Evolutionary conservation across 306 rosid species (phyloP).

Genomic region (Sechiopsis laciniata): DNA sequence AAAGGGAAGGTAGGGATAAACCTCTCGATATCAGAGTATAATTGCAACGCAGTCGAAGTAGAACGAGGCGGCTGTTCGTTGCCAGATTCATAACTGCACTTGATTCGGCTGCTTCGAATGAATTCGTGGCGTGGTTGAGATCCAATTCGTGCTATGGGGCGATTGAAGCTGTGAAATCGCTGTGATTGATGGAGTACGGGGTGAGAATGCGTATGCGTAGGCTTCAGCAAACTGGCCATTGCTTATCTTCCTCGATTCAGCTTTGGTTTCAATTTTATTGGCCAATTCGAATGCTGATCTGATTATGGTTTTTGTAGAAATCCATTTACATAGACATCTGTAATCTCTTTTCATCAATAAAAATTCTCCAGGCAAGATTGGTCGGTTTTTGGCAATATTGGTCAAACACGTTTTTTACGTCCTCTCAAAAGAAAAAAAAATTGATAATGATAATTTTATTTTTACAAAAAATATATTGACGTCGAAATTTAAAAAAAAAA

Average conservation of each 20-base stretch:
- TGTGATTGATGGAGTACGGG: not conserved
- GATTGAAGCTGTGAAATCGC: not conserved
- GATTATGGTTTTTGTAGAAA: not conserved
- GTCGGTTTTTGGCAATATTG: too few species aligned
- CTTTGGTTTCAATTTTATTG: not conserved
- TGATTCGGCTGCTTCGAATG: conserved; percentile 27
- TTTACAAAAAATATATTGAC: too few species aligned
- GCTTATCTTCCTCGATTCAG: conserved; percentile 7
- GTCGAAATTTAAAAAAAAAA: not conserved
- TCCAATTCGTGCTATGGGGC: conserved; percentile 15
- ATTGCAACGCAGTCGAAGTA: conserved; percentile 52
- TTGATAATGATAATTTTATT: not conserved
- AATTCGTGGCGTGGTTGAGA: conserved; percentile 18
- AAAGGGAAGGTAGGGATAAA: not conserved
- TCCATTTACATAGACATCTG: not conserved
- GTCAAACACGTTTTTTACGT: not conserved
- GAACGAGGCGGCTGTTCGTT: conserved; percentile 21
- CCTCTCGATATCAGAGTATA: conserved; percentile 85
- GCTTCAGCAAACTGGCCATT: conserved; percentile 37
- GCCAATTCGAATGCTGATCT: not conserved
- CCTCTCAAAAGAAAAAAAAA: not conserved
- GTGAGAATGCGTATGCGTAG: conserved; percentile 21
- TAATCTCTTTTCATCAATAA: not conserved
- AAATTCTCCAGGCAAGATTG: not conserved
- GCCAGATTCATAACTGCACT: conserved; percentile 31